These are phyloP conservation scores for Nannizzia gypsea DNA, from an alignment of 2,329 filamentous ascomycete species.

Conservation along the genomic window DNA sequence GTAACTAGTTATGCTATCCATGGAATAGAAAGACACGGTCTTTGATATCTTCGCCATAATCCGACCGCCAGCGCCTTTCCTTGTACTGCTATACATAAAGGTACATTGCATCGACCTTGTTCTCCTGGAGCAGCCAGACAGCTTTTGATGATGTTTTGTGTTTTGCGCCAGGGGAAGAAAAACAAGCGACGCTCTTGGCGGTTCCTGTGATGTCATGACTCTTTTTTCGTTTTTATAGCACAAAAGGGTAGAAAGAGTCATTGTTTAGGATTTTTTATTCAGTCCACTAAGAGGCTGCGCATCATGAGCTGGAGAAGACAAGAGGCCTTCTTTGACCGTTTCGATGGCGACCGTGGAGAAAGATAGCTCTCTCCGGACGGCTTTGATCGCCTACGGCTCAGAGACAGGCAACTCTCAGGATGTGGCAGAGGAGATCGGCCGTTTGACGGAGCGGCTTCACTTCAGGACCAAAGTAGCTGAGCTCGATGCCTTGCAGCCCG, in stretches of 20 bases:
- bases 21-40: background rate
- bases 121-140: background rate
- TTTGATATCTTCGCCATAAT: background rate
- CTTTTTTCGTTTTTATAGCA: background rate
- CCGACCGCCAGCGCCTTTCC: background rate
- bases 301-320: background rate
- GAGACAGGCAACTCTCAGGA: constrained; percentile 94
- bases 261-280: background rate
- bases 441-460: constrained; percentile 61
- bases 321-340: background rate
- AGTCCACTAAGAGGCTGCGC: background rate
- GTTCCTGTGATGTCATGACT: constrained; percentile 11
- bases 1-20: background rate
- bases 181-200: background rate
- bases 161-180: background rate
- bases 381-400: constrained; percentile 77
- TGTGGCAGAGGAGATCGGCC: constrained; percentile 71
- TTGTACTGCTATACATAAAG: background rate
- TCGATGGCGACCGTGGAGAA: constrained; percentile 7
- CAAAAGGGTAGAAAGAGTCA: background rate
- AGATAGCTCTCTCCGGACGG: constrained; percentile 19
- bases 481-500: constrained; percentile 63
- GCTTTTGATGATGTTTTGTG: background rate
- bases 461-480: constrained; percentile 66
- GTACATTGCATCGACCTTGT: background rate